Conservation (phyloP, 1,284 basidiomycete genomes). For the Malassezia obtusa region DNA sequence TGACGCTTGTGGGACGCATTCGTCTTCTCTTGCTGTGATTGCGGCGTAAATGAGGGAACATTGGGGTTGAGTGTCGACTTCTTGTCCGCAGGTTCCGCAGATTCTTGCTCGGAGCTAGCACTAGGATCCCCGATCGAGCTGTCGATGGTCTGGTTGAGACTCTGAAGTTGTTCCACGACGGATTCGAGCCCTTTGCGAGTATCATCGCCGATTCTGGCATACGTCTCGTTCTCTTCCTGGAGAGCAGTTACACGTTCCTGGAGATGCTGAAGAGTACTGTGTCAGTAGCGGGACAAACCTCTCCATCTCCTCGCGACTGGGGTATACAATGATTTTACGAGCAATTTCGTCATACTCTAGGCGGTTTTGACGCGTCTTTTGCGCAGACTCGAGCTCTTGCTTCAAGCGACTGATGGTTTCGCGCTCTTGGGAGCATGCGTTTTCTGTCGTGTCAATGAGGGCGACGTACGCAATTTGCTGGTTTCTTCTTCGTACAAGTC, state of each 20-base stretch:
- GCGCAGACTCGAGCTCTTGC: not conserved
- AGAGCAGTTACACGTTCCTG: not conserved
- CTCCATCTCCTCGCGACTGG: conserved; percentile 8
- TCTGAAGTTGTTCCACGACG: not conserved
- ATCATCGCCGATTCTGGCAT: not conserved
- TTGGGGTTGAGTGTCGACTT: not conserved
- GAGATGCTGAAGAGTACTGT: not conserved
- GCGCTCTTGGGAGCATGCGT: not conserved
- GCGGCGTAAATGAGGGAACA: not conserved
- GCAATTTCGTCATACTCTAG: conserved; percentile 13
- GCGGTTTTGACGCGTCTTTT: not conserved
- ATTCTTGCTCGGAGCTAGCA: too few species aligned
- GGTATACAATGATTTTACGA: conserved; percentile 17
- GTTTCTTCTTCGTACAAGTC: not conserved
- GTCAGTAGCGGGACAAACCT: not conserved
- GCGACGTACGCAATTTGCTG: conserved; percentile 2
- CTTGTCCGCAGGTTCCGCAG: not conserved
- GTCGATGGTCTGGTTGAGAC: not conserved
- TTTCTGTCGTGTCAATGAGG: not conserved
- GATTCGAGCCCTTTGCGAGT: not conserved
- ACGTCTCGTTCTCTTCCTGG: not conserved
- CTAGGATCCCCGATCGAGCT: not conserved
- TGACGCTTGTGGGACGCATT: not conserved
- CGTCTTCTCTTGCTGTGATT: not conserved
- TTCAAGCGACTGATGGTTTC: not conserved